phyloP scores from a whole-genome alignment of 805 yeast genomes.

The Lipomyces orientalis region DNA sequence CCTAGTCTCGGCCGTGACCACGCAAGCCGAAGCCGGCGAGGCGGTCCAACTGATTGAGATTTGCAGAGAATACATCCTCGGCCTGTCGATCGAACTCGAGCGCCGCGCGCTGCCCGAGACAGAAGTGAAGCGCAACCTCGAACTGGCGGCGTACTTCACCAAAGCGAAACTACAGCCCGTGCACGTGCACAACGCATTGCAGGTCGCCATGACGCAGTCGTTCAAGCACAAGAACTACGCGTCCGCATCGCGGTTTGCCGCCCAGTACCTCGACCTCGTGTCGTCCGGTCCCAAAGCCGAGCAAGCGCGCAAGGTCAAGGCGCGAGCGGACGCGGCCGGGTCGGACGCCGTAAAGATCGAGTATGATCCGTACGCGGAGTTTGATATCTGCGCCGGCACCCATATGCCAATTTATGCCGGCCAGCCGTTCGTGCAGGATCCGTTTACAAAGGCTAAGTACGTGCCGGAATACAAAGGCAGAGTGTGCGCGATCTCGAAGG shows the following conservation, averaged over 20 bases:
- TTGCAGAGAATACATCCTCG: conserved; percentile 89
- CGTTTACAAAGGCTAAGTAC: conserved; percentile 89
- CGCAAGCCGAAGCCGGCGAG: conserved; percentile 75
- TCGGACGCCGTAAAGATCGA: conserved; percentile 88
- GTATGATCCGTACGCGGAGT: conserved; percentile 90
- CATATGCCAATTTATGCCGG: conserved; percentile 88
- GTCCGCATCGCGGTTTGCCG: conserved; percentile 87
- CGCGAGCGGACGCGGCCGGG: conserved; percentile 77
- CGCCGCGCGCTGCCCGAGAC: conserved; percentile 78
- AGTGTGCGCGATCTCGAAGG: conserved; percentile 72
- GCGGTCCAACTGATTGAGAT: conserved; percentile 71
- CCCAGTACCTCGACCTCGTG: conserved; percentile 73
- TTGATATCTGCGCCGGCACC: conserved; percentile 86
- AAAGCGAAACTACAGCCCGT: conserved; percentile 78
- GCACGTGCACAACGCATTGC: conserved; percentile 85
- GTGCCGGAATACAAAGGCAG: conserved; percentile 77
- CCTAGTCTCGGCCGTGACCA: conserved; percentile 70
- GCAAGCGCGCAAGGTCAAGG: conserved; percentile 75
- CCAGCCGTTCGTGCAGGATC: conserved; percentile 69
- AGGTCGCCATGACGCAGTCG: conserved; percentile 93
- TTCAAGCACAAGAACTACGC: conserved; percentile 88
- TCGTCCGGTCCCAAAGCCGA: conserved; percentile 78
- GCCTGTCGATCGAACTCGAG: conserved; percentile 85
- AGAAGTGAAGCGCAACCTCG: conserved; percentile 80
- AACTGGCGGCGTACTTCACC: conserved; percentile 95